Conservation (phyloP, 1,139 yeast species). For the Yamadazyma spencermartinsiae region DNA sequence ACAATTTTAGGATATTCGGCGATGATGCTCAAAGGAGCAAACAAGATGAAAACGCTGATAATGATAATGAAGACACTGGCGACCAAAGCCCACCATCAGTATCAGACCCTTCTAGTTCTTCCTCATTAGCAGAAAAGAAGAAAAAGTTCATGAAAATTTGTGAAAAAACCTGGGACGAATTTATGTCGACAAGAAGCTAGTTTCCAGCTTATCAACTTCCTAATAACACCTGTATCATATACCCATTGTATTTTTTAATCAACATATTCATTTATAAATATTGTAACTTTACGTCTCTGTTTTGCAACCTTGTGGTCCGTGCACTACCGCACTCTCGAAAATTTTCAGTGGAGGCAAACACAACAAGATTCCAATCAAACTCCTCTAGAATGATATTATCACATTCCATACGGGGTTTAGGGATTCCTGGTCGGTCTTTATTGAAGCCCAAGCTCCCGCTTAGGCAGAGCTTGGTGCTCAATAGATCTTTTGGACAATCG, state of each 20-base stretch:
- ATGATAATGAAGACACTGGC: too few relatives aligned
- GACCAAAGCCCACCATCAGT: not conserved
- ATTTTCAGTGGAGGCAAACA: conserved; percentile 1
- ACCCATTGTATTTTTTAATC: not conserved
- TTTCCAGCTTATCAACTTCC: not conserved
- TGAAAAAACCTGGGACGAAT: conserved; percentile 58
- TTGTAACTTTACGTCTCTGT: too few relatives aligned
- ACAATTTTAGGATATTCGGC: conserved; percentile 40
- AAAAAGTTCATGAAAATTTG: conserved; percentile 52
- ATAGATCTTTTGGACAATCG: conserved; percentile 3
- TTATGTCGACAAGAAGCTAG: conserved; percentile 15
- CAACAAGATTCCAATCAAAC: too few relatives aligned
- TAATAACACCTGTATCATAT: not conserved
- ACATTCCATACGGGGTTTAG: not conserved
- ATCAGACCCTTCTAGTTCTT: not conserved
- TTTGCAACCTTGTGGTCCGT: not conserved
- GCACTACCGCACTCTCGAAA: not conserved
- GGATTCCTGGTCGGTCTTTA: too few relatives aligned
- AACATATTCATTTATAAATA: not conserved
- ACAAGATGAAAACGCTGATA: conserved; percentile 7
- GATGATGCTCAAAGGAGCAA: conserved; percentile 8
- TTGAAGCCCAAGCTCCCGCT: not conserved
- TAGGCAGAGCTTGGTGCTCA: not conserved
- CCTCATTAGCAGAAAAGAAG: conserved; percentile 27
- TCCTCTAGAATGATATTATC: not conserved